Evolutionary conservation across 1,139 yeast species (phyloP).

Genomic region (Entelexis paramagnoliae): DNA sequence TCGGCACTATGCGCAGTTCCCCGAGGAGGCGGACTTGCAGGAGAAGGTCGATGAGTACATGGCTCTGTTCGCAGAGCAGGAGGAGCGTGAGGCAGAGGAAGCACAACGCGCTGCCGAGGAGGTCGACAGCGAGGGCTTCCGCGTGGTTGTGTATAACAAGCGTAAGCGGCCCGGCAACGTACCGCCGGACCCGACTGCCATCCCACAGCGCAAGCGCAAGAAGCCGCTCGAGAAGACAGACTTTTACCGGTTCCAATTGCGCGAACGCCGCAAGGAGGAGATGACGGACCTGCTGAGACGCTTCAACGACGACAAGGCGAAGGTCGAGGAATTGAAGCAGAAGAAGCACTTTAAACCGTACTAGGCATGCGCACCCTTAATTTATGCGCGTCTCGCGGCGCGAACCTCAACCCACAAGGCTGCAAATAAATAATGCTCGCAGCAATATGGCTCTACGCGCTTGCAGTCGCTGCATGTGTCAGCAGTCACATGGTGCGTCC

Average conservation of each 20-base stretch:
- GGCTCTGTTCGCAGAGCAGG: constrained; percentile 60
- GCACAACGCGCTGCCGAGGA: constrained; percentile 38
- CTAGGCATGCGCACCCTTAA: constrained; percentile 25
- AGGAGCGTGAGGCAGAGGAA: constrained; percentile 52
- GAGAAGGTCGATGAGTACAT: constrained; percentile 49
- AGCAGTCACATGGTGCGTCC: background rate
- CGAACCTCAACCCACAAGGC: background rate
- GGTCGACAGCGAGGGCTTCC: constrained; percentile 91
- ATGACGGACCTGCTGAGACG: constrained; percentile 76
- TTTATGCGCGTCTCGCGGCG: no score
- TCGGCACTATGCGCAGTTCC: constrained; percentile 33
- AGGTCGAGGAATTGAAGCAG: constrained; percentile 65
- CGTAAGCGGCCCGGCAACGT: constrained; percentile 50
- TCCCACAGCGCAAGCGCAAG: constrained; percentile 35
- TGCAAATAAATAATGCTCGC: background rate
- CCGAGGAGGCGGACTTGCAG: constrained; percentile 41
- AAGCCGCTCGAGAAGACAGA: constrained; percentile 79
- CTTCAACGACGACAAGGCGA: constrained; percentile 84
- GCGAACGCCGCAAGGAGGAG: constrained; percentile 86
- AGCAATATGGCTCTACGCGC: background rate
- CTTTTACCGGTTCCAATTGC: constrained; percentile 90
- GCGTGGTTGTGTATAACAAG: constrained; percentile 77
- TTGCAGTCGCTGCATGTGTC: background rate
- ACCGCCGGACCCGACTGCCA: constrained; percentile 33
- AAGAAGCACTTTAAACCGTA: constrained; percentile 81